Evolutionary conservation across 2,329 filamentous ascomycete species (phyloP), one percentile per base, ranked within the genome.

Genomic region (Pseudopyricularia javanii): DNA sequence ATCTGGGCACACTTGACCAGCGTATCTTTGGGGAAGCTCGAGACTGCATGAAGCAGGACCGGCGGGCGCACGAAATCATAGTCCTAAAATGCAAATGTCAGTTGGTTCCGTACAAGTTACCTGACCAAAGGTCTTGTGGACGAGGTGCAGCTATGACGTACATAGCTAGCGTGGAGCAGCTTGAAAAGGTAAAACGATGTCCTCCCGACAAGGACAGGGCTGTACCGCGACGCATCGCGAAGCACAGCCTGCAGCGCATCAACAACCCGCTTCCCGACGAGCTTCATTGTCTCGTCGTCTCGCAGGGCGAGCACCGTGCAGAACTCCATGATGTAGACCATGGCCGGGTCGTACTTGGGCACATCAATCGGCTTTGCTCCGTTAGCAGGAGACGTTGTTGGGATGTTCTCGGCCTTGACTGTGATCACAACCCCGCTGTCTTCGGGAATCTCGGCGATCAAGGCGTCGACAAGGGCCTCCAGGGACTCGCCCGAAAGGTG

Each of bases 11-110:
- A 85, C 64, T 86, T 86, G 52, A 85, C 82, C 20, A 97, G 73
- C 0, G 85, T 74, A 32, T 88, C 82, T 62, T 89, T 83, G 35
- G 89, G 82, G 62, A 97, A 88, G 57, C 85, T 90, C 1, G 91
- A 94, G 56, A 98, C 90, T 1, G 85, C 85, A 66, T 98, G 93
- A 12, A 98, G 78, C 7, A 97, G 79, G 50, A 97, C 87, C 1
- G 93, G 93, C 1, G 91, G 88, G 54, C 93, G 88, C 62, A 96
- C 84, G 65, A 93, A 95, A 61, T 94, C 88, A 61, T 91, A 82
- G 59, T 95, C 86, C 86, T 91, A 59, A 2, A 12, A 34, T 9
- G 45, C 57, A 51, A 49, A 45, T 40, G 47, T 11, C 28, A 60
- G 57, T 30, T 30, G 55, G 64, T 66, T 55, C 20, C 6, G 4